phyloP scores from a whole-genome alignment of 345 rosid species.

The Eucalyptus melliodora region DNA sequence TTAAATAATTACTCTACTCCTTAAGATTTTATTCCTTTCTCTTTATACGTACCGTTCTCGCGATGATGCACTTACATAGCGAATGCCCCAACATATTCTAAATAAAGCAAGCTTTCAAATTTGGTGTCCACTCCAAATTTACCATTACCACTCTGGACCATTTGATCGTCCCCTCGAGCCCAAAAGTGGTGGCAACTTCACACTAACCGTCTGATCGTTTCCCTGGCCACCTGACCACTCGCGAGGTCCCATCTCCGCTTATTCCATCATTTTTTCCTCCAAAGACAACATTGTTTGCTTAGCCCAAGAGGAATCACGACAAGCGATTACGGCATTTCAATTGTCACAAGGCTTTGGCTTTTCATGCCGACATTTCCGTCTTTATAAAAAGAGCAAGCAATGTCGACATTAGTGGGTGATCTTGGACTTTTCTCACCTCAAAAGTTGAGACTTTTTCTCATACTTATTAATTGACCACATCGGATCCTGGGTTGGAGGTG shows the following conservation, averaged over 20 bases:
- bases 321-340: background rate
- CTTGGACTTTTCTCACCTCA: too few relatives aligned
- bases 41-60: rapidly evolving
- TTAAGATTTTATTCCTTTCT: background rate
- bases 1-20: background rate
- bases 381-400: background rate
- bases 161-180: background rate
- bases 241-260: background rate
- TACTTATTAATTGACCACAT: too few relatives aligned
- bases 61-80: background rate
- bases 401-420: background rate
- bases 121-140: background rate
- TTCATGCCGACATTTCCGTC: background rate
- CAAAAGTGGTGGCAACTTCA: background rate
- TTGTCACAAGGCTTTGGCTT: background rate
- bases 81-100: background rate
- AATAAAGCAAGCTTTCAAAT: background rate
- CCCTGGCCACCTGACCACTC: background rate
- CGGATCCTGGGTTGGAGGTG: too few relatives aligned
- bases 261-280: background rate
- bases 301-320: background rate
- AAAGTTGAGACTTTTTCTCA: too few relatives aligned
- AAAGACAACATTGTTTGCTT: background rate
- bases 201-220: background rate
- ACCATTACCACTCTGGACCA: background rate